Percentiles rank a stretch among this genome's conserved stretches.
Conservation (phyloP, 495 filamentous ascomycete species). For the Pyrenula aspistea region DNA sequence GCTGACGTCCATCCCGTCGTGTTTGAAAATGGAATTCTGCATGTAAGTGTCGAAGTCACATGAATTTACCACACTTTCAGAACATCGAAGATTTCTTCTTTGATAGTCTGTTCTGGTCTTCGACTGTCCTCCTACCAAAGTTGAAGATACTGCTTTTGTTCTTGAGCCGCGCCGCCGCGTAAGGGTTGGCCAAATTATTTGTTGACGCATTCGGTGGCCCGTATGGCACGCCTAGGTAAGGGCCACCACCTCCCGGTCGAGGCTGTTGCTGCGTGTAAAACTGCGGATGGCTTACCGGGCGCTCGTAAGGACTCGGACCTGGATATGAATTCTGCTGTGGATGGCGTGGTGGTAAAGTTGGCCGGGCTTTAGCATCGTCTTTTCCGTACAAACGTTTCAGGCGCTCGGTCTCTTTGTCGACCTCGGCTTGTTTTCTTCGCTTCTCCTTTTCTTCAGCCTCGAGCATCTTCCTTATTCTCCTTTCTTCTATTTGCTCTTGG, state of each 20-base stretch:
- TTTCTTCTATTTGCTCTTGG: slow-evolving; percentile 47
- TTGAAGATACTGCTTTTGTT: not conserved
- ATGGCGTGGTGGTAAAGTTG: not conserved
- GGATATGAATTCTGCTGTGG: not conserved
- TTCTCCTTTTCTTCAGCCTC: slow-evolving; percentile 64
- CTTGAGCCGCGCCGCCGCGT: not conserved
- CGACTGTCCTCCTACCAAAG: not conserved
- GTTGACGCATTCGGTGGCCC: not conserved
- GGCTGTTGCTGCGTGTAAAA: not conserved
- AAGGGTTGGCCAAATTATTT: not conserved
- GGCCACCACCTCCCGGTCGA: not conserved
- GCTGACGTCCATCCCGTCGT: too few relatives aligned
- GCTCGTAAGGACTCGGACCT: not conserved
- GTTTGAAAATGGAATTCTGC: too few relatives aligned
- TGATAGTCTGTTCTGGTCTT: not conserved
- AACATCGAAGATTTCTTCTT: not conserved
- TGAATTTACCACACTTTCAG: too few relatives aligned
- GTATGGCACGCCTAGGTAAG: not conserved
- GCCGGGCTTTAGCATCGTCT: slow-evolving; percentile 17
- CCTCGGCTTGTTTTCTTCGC: slow-evolving; percentile 52
- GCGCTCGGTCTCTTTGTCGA: slow-evolving; percentile 77
- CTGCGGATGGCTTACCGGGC: not conserved
- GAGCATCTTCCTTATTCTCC: slow-evolving; percentile 62
- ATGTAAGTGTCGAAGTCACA: too few relatives aligned
- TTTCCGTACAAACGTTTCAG: slow-evolving; percentile 61